Evolutionary conservation across 257 asterid species (phyloP).

Genomic region (Solanum peruvianum): DNA sequence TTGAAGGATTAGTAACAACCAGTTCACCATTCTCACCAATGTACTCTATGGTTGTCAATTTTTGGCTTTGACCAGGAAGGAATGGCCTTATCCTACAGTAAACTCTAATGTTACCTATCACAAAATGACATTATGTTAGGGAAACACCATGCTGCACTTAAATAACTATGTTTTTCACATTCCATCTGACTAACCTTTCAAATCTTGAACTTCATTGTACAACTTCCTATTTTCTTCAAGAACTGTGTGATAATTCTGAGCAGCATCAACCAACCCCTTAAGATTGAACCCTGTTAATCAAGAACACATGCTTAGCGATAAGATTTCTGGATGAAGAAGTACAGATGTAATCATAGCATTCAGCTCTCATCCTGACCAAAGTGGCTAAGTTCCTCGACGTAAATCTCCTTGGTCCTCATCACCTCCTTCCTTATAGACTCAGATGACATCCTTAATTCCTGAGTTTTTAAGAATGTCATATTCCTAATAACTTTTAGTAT

Average conservation of each 20-base stretch:
- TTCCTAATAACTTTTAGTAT: background rate
- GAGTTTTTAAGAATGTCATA: conserved; percentile 3
- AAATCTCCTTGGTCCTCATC: conserved; percentile 39
- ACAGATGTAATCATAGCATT: background rate
- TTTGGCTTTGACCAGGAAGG: conserved; percentile 59
- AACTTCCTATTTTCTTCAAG: conserved; percentile 81
- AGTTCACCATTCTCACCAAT: conserved; percentile 90
- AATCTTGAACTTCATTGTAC: conserved; percentile 94
- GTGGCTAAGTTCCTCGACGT: conserved; percentile 48
- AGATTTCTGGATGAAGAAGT: conserved; percentile 1
- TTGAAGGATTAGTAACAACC: conserved; percentile 68
- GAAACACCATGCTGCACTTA: background rate
- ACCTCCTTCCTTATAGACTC: conserved; percentile 72
- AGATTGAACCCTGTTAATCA: conserved; percentile 51
- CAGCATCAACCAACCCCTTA: conserved; percentile 65
- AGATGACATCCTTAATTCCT: conserved; percentile 67
- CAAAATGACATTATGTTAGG: background rate
- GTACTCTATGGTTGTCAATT: conserved; percentile 67
- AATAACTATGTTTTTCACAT: background rate
- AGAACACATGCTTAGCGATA: background rate
- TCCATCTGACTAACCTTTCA: conserved; percentile 56
- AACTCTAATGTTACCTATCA: conserved; percentile 81
- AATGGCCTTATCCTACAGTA: conserved; percentile 91
- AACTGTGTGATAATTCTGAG: conserved; percentile 74
- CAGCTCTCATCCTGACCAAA: conserved; percentile 40